Base-by-base conservation (phyloP, 2,329 filamentous ascomycete species). In the Arthrobotrys iridis region DNA sequence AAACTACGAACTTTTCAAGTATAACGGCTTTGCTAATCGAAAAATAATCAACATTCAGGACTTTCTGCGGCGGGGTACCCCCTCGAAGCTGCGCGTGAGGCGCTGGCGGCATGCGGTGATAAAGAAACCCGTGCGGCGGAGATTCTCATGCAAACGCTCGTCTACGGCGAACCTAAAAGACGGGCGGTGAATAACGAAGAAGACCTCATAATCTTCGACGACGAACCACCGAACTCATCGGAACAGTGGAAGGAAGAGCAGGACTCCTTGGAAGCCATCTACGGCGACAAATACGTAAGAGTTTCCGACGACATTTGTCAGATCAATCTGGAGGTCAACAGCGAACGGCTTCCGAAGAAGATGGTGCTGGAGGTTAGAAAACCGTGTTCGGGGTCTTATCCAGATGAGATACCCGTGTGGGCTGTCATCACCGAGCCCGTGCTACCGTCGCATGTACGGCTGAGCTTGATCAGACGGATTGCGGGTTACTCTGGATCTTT, bases 371-470 rank as follows among this genome's bases (percentile, higher is more conserved):
- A 81, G 37, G 80, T 85, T n/a, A 83, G 88, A 28, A 85, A 88
- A 45, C 84, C 87, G 0, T 83, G 83, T 41, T 78, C 89, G 77
- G 89, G 92, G 0, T 87, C 87, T 52, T 99, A 98, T 81, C 95
- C 95, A 0, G 82, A 86, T 79, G 79, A 87, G 81, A 82, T 88
- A 83, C 85, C 89, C 0, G 89, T 1, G 85, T 97, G 30, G 82
- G 88, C 50, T 86, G 89, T 24, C 87, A 87, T 67, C 59, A 83
- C 74, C 18, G 67, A 71, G n/a, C 66, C 73, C 10, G 41, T 88
- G 8, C 86, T 98, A 10, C 95, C 95, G 18, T 93, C 95, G 2
- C 97, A 99, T 80, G 96, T 98, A 80, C 92, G 94, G 75, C 85
- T 99, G 8, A 97, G 93, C 80, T 89, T 97, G 37, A 88, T 95